Evolutionary conservation across 2,329 filamentous ascomycete genomes (phyloP).

Genomic region (Trichoderma sp.): DNA sequence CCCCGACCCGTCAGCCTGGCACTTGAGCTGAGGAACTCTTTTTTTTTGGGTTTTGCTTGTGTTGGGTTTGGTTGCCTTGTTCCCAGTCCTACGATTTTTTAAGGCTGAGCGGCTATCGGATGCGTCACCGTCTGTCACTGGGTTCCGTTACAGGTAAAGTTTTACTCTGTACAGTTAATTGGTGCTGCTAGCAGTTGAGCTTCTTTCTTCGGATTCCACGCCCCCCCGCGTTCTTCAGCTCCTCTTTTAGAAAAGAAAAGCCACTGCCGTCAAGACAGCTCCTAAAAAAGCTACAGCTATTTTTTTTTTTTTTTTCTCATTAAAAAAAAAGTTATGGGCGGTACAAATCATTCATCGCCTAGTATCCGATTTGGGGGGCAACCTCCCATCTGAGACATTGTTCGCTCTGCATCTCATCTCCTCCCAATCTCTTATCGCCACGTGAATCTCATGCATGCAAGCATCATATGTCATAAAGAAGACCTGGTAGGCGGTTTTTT

Average conservation of each 20-base stretch:
- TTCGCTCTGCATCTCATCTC: background rate
- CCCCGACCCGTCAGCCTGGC: constrained; percentile 7
- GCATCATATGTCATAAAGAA: constrained; percentile 12
- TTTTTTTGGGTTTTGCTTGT: background rate
- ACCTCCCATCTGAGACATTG: background rate
- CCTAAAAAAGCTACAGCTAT: background rate
- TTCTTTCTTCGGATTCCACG: background rate
- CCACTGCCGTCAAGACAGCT: background rate
- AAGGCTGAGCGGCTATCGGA: constrained; percentile 26
- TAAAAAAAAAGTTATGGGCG: background rate
- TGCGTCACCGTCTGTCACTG: background rate
- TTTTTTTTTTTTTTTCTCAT: no score
- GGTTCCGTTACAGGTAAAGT: background rate
- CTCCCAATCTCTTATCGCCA: constrained; percentile 24
- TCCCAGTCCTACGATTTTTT: background rate
- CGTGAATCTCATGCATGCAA: constrained; percentile 26
- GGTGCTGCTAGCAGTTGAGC: background rate
- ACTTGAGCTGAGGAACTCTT: constrained; percentile 3
- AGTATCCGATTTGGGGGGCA: no score
- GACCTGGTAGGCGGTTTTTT: background rate
- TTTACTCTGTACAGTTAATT: background rate
- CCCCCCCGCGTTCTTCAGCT: background rate
- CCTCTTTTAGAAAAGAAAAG: background rate
- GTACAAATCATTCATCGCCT: background rate
- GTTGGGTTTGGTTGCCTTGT: background rate